Evolutionary conservation across 2,329 filamentous ascomycete species (phyloP), one percentile per base, ranked within the genome.

Genomic region (Metarhizium rileyi): DNA sequence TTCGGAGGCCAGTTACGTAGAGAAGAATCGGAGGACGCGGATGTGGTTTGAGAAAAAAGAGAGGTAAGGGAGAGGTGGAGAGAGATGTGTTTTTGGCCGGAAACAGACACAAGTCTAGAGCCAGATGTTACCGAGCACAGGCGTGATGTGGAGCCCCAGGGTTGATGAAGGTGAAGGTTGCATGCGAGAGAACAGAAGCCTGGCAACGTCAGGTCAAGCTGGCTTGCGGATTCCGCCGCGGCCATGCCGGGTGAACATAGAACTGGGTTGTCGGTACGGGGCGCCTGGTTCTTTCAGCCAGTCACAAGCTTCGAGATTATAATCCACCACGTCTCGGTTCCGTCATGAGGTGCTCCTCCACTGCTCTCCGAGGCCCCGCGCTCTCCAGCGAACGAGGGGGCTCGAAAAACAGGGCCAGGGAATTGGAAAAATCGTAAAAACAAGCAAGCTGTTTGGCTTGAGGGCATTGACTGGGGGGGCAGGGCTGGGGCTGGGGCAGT

Each of bases 31-130:
- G 28, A 50, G 47, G 52, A 50, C 18, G 20, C 33, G 27, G 22
- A 43, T 38, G 46, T 46, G 44, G 47, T 50, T 53, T 62, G 62
- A 57, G 53, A 51, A 57, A 50, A 55, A 56, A 53, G 59, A 52
- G 55, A 50, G 41, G 42, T 43, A 33, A 49, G 47, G 36, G 49
- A 50, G 48, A 54, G 52, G 54, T 54, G 56, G 57, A 57, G 60
- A 58, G 60, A 58, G 61, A 56, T 53, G 55, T 60, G 55, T 61
- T 60, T 61, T 56, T 52, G 51, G 49, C 49, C 48, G 50, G 48
- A 42, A 53, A 47, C 50, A 49, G 27, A 35, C 40, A 26, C 40
- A 46, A 51, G 51, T 33, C 20, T 48, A 47, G 43, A 51, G 30
- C 53, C 54, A 55, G 52, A 53, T 50, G 55, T 52, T 53, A 36